phyloP scores from a whole-genome alignment of 164 flowering plant species.

The Piper longum region DNA sequence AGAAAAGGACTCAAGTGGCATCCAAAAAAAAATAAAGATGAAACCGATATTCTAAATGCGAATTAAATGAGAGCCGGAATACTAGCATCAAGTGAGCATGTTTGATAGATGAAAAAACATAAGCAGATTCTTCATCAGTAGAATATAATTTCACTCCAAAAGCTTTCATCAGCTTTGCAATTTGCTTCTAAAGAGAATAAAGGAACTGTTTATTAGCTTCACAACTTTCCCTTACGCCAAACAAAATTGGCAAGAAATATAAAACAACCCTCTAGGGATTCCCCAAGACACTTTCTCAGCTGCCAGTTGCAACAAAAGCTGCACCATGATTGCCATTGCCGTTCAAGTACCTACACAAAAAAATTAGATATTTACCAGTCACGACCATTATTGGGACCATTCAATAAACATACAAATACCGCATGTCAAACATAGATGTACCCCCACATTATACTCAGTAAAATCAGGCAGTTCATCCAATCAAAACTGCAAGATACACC shows the following conservation, averaged over 20 bases:
- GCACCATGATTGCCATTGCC: neutral
- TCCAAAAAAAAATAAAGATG: too few relatives aligned
- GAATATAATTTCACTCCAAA: neutral
- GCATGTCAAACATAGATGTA: too few relatives aligned
- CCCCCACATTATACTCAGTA: too few relatives aligned
- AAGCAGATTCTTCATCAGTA: neutral
- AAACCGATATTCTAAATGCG: neutral
- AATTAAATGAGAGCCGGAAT: neutral
- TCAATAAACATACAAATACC: neutral
- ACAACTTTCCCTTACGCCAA: neutral
- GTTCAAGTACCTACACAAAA: constrained; percentile 2
- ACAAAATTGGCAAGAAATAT: neutral
- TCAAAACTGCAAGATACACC: too few relatives aligned
- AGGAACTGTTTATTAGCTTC: neutral
- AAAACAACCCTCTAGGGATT: neutral
- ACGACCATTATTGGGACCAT: neutral
- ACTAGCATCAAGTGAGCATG: neutral
- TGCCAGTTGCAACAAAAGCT: constrained; percentile 1
- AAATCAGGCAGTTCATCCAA: too few relatives aligned
- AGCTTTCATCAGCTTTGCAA: neutral
- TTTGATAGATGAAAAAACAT: neutral
- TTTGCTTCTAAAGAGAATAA: neutral
- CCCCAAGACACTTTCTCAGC: neutral
- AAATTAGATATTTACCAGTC: neutral
- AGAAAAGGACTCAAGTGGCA: too few relatives aligned